Percentiles rank a stretch among this genome's conserved stretches.
phyloP scores from a whole-genome alignment of 2,329 filamentous ascomycete genomes.

The Dothideomycetidae sp. region DNA sequence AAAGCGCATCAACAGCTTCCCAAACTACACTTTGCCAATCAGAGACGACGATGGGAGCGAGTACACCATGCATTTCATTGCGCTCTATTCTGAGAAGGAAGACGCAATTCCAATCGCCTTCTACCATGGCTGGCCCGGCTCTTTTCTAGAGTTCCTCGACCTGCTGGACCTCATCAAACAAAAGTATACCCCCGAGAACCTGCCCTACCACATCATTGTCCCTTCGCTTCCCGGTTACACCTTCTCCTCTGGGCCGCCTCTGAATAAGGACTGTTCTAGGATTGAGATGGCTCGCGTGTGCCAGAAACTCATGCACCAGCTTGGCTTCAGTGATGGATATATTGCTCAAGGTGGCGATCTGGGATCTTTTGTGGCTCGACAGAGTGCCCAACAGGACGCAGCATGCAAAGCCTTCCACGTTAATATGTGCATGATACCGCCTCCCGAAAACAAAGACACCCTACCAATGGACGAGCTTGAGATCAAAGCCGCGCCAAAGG shows the following conservation, averaged over 20 bases:
- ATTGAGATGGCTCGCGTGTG: slow-evolving; percentile 31
- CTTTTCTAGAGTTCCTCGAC: slow-evolving; percentile 42
- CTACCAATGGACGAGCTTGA: slow-evolving; percentile 22
- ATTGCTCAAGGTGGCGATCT: slow-evolving; percentile 45
- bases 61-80: slow-evolving; percentile 39
- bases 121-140: slow-evolving; percentile 42
- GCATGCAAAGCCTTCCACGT: slow-evolving; percentile 30
- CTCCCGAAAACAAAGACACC: slow-evolving; percentile 16
- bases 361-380: slow-evolving; percentile 31
- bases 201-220: slow-evolving; percentile 44
- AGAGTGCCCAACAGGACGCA: slow-evolving; percentile 28
- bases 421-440: slow-evolving; percentile 15
- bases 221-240: slow-evolving; percentile 43
- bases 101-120: slow-evolving; percentile 39
- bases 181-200: slow-evolving; percentile 34
- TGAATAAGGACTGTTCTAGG: slow-evolving; percentile 30
- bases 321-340: slow-evolving; percentile 41
- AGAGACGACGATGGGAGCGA: slow-evolving; percentile 25
- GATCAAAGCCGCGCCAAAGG: slow-evolving; percentile 24
- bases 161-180: slow-evolving; percentile 33
- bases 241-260: slow-evolving; percentile 35
- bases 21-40: slow-evolving; percentile 34
- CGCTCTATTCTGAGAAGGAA: slow-evolving; percentile 36
- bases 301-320: slow-evolving; percentile 37
- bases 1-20: slow-evolving; percentile 34